Percentiles rank a stretch among this genome's conserved stretches.
phyloP scores from a whole-genome alignment of 352 stramenopile species.

The Phytophthora pistaciae region DNA sequence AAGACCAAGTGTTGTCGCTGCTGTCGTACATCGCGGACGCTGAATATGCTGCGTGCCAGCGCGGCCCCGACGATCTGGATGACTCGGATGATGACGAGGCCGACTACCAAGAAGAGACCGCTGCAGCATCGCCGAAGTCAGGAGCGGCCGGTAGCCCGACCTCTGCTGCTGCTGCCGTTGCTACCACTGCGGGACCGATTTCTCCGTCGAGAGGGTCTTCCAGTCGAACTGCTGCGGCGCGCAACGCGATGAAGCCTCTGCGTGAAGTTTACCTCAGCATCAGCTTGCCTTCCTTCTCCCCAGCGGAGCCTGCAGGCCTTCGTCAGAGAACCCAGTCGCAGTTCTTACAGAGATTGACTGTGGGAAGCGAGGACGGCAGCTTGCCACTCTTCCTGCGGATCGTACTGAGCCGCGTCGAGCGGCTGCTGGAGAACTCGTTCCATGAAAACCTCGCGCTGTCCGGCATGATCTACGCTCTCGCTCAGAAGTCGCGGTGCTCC shows the following conservation, averaged over 20 bases:
- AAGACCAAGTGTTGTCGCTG: constrained; percentile 82
- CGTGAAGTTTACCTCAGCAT: constrained; percentile 75
- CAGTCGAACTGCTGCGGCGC: constrained; percentile 60
- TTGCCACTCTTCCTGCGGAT: constrained; percentile 76
- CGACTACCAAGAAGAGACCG: constrained; percentile 39
- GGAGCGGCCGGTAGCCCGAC: constrained; percentile 7
- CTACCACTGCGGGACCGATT: not conserved
- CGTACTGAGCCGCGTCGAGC: constrained; percentile 77
- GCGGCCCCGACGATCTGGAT: constrained; percentile 46
- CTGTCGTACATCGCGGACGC: constrained; percentile 88
- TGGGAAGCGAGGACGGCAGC: constrained; percentile 19
- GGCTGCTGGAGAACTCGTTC: constrained; percentile 85
- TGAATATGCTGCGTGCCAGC: constrained; percentile 81
- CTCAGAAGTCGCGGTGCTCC: constrained; percentile 65
- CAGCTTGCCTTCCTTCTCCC: constrained; percentile 74
- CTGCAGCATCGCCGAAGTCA: constrained; percentile 5
- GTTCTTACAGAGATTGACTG: constrained; percentile 20
- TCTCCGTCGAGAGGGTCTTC: constrained; percentile 37
- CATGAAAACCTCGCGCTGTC: constrained; percentile 87
- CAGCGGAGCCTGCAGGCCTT: constrained; percentile 45
- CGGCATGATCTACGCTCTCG: constrained; percentile 76
- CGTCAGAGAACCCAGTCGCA: constrained; percentile 38
- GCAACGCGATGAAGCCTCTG: constrained; percentile 75
- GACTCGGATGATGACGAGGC: constrained; percentile 69
- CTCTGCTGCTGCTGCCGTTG: constrained; percentile 2